Evolutionary conservation across 805 yeast species (phyloP).

Genomic region (Yarrowia sp.): DNA sequence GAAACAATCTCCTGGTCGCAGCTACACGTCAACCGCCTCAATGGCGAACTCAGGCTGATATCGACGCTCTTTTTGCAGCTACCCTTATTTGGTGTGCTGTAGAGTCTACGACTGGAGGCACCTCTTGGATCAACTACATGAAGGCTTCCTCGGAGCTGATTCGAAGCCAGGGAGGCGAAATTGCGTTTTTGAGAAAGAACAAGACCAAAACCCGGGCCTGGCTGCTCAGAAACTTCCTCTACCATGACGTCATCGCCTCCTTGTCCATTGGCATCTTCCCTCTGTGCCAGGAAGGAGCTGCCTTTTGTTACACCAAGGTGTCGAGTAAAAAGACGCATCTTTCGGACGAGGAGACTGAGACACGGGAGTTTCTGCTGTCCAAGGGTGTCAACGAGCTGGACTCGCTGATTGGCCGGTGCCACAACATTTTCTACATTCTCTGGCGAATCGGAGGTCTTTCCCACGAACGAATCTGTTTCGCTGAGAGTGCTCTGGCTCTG

Average conservation of each 20-base stretch:
- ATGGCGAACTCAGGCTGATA: constrained; percentile 33
- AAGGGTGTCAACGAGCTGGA: constrained; percentile 39
- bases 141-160: constrained; percentile 30
- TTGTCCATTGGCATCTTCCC: constrained; percentile 33
- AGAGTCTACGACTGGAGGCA: constrained; percentile 34
- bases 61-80: constrained; percentile 37
- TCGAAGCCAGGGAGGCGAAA: constrained; percentile 32
- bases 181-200: constrained; percentile 36
- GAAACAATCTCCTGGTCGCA: constrained; percentile 6
- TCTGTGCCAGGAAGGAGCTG: constrained; percentile 34
- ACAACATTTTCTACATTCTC: constrained; percentile 37
- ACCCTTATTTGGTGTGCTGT: constrained; percentile 37
- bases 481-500: constrained; percentile 34
- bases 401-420: constrained; percentile 38
- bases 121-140: constrained; percentile 36
- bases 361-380: constrained; percentile 29
- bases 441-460: constrained; percentile 37
- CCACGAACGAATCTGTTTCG: constrained; percentile 34
- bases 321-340: constrained; percentile 31
- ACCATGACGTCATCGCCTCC: constrained; percentile 36
- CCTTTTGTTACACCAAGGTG: constrained; percentile 37
- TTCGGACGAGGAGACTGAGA: constrained; percentile 27
- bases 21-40: constrained; percentile 18
- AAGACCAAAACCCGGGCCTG: constrained; percentile 35
- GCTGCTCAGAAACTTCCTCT: constrained; percentile 36